Base-by-base conservation (phyloP, 2,329 filamentous ascomycete species). In the Pseudonectria foliicola region DNA sequence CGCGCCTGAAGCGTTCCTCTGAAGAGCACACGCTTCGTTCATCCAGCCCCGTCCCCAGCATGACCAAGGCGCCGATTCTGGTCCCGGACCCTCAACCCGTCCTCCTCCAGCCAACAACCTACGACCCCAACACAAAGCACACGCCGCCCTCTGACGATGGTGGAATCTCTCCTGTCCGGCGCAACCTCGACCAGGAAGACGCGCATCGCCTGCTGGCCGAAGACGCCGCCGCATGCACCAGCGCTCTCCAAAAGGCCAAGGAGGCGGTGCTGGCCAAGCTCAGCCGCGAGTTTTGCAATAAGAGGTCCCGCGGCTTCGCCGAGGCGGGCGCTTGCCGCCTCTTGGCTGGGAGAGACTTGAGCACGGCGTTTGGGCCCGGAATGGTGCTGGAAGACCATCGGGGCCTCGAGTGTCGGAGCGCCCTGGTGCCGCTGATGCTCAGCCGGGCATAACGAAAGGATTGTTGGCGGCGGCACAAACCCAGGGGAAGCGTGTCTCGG, bases 401-500 rank as follows among this genome's bases (percentile, higher is more conserved):
- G 40, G 66, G 62, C 35, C 56, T 75, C 52, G 73, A 76, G 40
- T 73, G 69, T 45, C 64, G 62, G 50, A 71, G 66, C 32, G 64
- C 66, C 13, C 48, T 77, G 47, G 76, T 81, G 42, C 76, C 77
- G 42, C 59, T 81, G 51, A 72, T 80, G 56, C 77, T 80, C 38
- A 75, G 68, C 53, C 63, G 68, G 30, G 52, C 56, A 31, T 63
- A 46, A 55, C 24, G 24, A 26, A 24, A 25, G 7, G 26, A 27
- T 14, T 18, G 15, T 26, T 6, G 7, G 24, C 15, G 24, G 33
- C 7, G 23, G 25, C 27, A 31, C 25, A 13, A n/a, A n/a, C n/a
- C 18, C 15, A 6, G 10, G 15, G 12, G 39, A 21, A 16, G 29
- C 29, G 30, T 33, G 27, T 26, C 31, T n/a, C 12, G 27, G 45